phyloP scores from a whole-genome alignment of 495 filamentous ascomycete genomes.

The Lindgomyces ingoldianus region DNA sequence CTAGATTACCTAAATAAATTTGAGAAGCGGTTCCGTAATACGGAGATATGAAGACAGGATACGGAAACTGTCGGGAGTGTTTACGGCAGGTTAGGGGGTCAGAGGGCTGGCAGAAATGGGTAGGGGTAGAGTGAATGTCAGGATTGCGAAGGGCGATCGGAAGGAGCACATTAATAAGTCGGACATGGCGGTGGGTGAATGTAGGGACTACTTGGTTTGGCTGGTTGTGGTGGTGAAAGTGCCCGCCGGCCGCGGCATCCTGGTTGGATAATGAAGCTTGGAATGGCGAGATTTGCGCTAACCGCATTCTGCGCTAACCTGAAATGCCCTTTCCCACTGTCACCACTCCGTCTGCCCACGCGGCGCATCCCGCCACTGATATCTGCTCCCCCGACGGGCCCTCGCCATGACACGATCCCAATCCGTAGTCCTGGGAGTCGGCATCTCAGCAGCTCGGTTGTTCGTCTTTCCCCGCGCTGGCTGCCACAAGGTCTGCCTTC shows the following conservation, averaged over 20 bases:
- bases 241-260: not conserved
- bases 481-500: slow-evolving; percentile 16
- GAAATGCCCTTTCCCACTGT: not conserved
- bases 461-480: not conserved
- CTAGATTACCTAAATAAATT: not conserved
- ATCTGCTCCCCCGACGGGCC: not conserved
- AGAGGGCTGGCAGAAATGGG: no score
- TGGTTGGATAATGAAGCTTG: not conserved
- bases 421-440: not conserved
- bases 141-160: not conserved
- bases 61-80: no score
- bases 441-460: not conserved
- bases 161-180: not conserved
- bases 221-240: not conserved
- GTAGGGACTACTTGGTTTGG: no score
- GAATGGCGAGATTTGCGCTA: not conserved
- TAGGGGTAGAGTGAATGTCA: not conserved
- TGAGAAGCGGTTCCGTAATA: no score
- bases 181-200: not conserved
- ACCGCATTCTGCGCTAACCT: not conserved
- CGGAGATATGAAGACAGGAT: no score
- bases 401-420: not conserved
- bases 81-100: no score
- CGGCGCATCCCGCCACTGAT: not conserved
- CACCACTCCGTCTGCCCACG: not conserved